Evolutionary conservation across 2,329 filamentous ascomycete species (phyloP).

Genomic region (Myrmaecium sp.): DNA sequence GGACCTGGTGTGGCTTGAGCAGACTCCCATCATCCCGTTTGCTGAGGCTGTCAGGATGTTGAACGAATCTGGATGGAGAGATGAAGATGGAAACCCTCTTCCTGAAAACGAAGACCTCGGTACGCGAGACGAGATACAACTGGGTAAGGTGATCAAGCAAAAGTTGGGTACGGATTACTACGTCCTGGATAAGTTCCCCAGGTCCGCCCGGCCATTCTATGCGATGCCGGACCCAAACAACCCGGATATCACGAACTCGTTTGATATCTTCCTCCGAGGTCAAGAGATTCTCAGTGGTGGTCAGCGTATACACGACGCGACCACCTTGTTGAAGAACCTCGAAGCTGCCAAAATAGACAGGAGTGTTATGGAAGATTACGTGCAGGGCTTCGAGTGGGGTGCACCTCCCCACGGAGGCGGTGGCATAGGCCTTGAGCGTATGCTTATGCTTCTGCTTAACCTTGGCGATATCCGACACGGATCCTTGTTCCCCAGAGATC

Average conservation of each 20-base stretch:
- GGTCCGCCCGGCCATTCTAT: constrained; percentile 74
- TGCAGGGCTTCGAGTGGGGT: constrained; percentile 75
- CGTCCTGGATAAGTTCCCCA: constrained; percentile 83
- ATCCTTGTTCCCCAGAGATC: constrained; percentile 74
- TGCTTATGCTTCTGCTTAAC: constrained; percentile 71
- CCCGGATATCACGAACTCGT: constrained; percentile 66
- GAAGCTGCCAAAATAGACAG: constrained; percentile 57
- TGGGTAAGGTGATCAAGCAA: constrained; percentile 71
- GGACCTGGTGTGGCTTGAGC: constrained; percentile 71
- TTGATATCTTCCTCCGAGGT: constrained; percentile 85
- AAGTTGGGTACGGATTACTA: constrained; percentile 85
- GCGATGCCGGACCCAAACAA: constrained; percentile 69
- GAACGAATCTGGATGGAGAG: constrained; percentile 57
- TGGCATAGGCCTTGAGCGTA: constrained; percentile 76
- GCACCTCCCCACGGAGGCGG: constrained; percentile 80
- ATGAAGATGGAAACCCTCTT: constrained; percentile 57
- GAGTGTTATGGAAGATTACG: constrained; percentile 75
- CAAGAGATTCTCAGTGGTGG: constrained; percentile 88
- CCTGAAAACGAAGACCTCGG: constrained; percentile 64
- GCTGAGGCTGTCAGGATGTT: constrained; percentile 64
- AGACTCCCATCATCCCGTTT: constrained; percentile 72
- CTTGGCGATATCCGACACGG: constrained; percentile 81
- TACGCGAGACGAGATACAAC: constrained; percentile 71
- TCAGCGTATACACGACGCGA: constrained; percentile 75
- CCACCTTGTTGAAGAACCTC: constrained; percentile 63